phyloP scores from a whole-genome alignment of 2,329 filamentous ascomycete species.

The Pseudogymnoascus sp. region DNA sequence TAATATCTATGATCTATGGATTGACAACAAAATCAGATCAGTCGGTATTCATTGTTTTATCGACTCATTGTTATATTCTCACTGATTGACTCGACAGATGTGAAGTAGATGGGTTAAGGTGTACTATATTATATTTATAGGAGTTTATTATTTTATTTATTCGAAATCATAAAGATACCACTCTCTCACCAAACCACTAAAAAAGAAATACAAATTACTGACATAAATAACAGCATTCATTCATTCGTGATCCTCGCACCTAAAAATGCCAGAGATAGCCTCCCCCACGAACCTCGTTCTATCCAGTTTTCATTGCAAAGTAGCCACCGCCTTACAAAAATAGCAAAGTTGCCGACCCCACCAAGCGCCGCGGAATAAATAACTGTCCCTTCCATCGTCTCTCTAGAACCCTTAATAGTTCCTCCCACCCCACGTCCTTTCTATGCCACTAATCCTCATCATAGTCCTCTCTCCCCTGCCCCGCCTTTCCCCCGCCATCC shows the following conservation, averaged over 20 bases:
- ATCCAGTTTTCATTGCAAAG: background rate
- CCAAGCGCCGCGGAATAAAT: background rate
- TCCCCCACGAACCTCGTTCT: background rate
- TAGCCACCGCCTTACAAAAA: conserved; percentile 4
- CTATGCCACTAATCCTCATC: conserved; percentile 3
- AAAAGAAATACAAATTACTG: background rate
- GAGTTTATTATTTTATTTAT: background rate
- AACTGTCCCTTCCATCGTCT: conserved; percentile 1
- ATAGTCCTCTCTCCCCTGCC: background rate
- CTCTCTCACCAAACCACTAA: background rate
- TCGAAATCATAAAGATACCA: background rate
- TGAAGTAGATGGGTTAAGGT: background rate
- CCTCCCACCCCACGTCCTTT: background rate
- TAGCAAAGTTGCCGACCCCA: conserved; percentile 1
- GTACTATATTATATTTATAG: background rate
- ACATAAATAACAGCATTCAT: background rate
- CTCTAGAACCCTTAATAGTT: background rate
- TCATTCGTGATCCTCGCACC: background rate
- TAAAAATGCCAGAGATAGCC: background rate
- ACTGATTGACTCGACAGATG: background rate
- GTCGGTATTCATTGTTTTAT: background rate
- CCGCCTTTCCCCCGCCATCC: conserved; percentile 45
- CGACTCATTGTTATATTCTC: background rate
- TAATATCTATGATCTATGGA: background rate
- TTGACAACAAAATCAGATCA: background rate